phyloP scores from a whole-genome alignment of 495 filamentous ascomycete species.

The Chaetomium tenue region DNA sequence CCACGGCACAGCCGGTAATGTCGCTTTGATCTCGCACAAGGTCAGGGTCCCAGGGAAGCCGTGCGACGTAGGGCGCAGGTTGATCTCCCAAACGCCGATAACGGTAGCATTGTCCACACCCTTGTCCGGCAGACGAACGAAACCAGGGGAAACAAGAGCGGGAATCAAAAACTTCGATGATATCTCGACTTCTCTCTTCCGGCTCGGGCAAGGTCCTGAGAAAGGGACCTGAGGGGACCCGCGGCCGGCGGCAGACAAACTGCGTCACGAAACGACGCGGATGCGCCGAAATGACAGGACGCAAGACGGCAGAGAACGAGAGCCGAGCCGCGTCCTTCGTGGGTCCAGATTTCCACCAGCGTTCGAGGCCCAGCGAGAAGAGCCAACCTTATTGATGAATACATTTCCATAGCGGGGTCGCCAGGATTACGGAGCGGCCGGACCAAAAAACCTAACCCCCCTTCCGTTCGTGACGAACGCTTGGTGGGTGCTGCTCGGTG shows the following conservation, averaged over 20 bases:
- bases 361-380: background rate
- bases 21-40: background rate
- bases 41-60: background rate
- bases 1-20: slow-evolving; percentile 35
- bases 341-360: background rate
- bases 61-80: slow-evolving; percentile 10
- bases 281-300: slow-evolving; percentile 21
- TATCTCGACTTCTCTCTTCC: background rate
- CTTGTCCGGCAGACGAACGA: slow-evolving; percentile 3
- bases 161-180: background rate
- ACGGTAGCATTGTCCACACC: slow-evolving; percentile 7
- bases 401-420: slow-evolving; percentile 6
- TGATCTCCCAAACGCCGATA: slow-evolving; percentile 4
- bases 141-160: background rate
- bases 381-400: background rate
- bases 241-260: background rate
- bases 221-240: slow-evolving; percentile 1
- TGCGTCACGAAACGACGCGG: slow-evolving; percentile 9
- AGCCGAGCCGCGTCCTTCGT: slow-evolving; percentile 2
- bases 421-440: background rate
- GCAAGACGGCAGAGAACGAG: slow-evolving; percentile 12
- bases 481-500: background rate
- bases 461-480: slow-evolving; percentile 9
- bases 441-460: background rate
- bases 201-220: background rate